Base-by-base conservation (phyloP, 2,329 filamentous ascomycete species). In the Penicillium sp. region DNA sequence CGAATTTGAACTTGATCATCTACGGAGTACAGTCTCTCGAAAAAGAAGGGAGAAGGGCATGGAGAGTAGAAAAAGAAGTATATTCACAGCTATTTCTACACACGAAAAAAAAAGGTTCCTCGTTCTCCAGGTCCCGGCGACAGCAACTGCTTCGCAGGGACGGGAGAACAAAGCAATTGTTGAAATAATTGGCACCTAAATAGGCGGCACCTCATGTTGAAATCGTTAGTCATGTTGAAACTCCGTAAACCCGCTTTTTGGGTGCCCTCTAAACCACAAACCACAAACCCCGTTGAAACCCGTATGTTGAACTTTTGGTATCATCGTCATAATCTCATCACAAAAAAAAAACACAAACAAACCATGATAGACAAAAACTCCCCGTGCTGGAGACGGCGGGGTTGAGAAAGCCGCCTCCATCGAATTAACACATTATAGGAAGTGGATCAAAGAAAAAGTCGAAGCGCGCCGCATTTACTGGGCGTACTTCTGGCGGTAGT, bases 401-500 rank as follows among this genome's bases (percentile, higher is more conserved):
- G 73, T 76, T 75, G 73, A 75, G 63, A 71, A 69, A 73, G 73
- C 68, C 72, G 65, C 68, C 72, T 67, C 73, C 64, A 58, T 63
- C 31, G 54, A 62, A 67, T 65, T 65, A 67, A 66, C 55, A 60
- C 58, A 65, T 62, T 60, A 65, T 55, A 55, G 54, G 64, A 63
- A 60, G 55, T 56, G 55, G 42, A 57, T 57, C 22, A 60, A 57
- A 63, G 55, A 41, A 59, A 55, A 43, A 43, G 25, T 43, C 39
- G 34, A 54, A 52, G 45, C 15, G 49, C n/a, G 12, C 38, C 59
- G 31, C 57, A 57, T 65, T 64, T 72, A 80, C 81, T 90, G 87
- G 78, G 87, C 77, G 82, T 96, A 90, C 86, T 96, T 92, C 81
- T 89, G 81, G 78, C 95, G 94, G 92, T 88, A 98, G 86, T 83